Evolutionary conservation across 768 basidiomycete species (phyloP), one percentile per base, ranked within the genome.

Genomic region (Scleroderma citrinum): DNA sequence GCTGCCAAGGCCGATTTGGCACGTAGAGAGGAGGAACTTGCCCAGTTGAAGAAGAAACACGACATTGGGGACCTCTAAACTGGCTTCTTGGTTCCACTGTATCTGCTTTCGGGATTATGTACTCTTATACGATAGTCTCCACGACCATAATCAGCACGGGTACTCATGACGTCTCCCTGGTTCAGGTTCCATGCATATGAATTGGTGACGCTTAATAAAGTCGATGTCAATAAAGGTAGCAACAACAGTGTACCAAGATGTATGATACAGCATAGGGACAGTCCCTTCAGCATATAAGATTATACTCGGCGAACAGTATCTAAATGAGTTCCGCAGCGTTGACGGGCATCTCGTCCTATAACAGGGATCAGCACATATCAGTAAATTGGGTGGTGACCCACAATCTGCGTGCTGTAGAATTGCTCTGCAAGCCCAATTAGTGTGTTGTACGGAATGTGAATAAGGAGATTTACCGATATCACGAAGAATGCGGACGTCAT

Each of bases 311-410:
- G 19, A 39, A 47, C 32, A 53, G 36, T 44, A 48, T 46, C 77
- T 78, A 96, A 62, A 97, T 95, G 52, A 96, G 83, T 68, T 98
- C 94, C 40, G 94, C 94, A 50, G 95, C 94, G 68, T 98, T 96
- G 52, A 96, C 88, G 6, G 91, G 94, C 94, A 98, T 98, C 77
- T 98, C 95, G 62, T 96, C 93, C 87, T 96, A 62, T 51, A 46
- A 56, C 58, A 55, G 50, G 26, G 46, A 19, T 48, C 5, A 35
- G 44, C 30, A 47, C 66, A 54, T 7, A 71, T 59, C 54, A 50
- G 11, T 38, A 24, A 23, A 43, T 26, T 48, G 47, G 50, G 50
- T 43, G 26, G 35, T 41, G 47, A 62, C 79, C 68, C 68, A 91
- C 90, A 61, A 93, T 92, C 63, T 92, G 91, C 53, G 91, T 93